Percentiles rank a stretch among this genome's conserved stretches.
These are phyloP conservation scores for Lachnellula arida DNA, from an alignment of 2,329 filamentous ascomycete genomes.

Conservation along the genomic window DNA sequence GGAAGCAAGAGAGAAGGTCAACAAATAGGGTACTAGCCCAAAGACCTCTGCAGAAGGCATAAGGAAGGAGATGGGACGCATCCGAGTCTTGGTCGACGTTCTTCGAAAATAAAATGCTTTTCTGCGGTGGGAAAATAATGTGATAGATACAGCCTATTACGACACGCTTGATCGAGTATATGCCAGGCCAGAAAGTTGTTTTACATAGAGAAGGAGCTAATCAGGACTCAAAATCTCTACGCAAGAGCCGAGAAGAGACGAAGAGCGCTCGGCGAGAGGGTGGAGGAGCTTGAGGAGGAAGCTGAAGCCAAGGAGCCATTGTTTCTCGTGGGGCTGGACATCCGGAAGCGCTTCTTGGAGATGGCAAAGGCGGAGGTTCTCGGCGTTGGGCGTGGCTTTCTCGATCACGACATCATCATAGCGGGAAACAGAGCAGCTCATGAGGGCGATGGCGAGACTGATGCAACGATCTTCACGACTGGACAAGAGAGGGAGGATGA, in stretches of 20 bases:
- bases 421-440: slow-evolving; percentile 6
- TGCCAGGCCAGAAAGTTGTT: not conserved
- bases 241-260: not conserved
- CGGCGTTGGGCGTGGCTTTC: too few species aligned
- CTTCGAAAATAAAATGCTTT: not conserved
- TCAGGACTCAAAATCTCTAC: not conserved
- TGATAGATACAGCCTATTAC: too few species aligned
- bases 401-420: not conserved
- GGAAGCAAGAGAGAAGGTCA: not conserved
- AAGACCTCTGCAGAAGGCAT: not conserved
- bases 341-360: slow-evolving; percentile 1
- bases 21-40: not conserved
- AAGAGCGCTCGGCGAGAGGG: not conserved
- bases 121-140: not conserved
- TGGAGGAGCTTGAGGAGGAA: not conserved
- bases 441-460: not conserved
- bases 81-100: not conserved
- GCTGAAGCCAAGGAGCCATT: not conserved
- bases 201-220: not conserved
- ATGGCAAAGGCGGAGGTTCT: too few species aligned
- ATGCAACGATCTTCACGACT: not conserved
- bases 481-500: not conserved
- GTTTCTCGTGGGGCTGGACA: slow-evolving; percentile 1
- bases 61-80: not conserved
- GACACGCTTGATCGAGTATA: too few species aligned